A percentile compares a stretch with the other conserved stretches of the same genome.
Evolutionary conservation across 306 rosid species (phyloP).

Genomic region (Adenanthera pavonina): DNA sequence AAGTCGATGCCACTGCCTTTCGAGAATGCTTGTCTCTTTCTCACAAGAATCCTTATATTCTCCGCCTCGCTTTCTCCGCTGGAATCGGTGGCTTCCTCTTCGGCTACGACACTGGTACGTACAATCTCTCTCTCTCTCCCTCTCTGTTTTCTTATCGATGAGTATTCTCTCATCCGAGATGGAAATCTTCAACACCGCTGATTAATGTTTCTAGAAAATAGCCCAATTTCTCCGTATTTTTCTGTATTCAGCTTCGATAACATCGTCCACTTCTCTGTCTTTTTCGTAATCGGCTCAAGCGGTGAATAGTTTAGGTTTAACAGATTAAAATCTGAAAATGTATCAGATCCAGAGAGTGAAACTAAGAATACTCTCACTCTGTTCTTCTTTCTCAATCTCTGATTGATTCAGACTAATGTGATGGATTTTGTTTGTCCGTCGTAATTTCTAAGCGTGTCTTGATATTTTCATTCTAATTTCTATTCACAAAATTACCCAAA

Average conservation of each 20-base stretch:
- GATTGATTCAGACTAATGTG: not conserved
- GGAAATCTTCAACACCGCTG: not conserved
- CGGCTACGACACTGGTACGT: slow-evolving; percentile 66
- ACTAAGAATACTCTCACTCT: not conserved
- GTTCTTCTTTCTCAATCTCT: not conserved
- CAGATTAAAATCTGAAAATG: not conserved
- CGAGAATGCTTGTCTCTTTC: slow-evolving; percentile 69
- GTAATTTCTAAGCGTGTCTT: too few species aligned
- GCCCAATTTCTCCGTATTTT: not conserved
- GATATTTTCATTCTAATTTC: not conserved
- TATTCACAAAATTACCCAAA: not conserved
- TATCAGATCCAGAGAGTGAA: not conserved
- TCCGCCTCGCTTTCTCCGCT: slow-evolving; percentile 73
- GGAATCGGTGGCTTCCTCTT: slow-evolving; percentile 77
- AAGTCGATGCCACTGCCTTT: slow-evolving; percentile 63
- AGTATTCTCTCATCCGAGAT: too few species aligned
- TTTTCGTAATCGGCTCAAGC: not conserved
- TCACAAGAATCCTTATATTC: slow-evolving; percentile 67
- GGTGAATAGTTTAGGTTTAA: not conserved
- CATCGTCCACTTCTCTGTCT: not conserved
- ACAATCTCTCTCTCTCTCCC: too few species aligned
- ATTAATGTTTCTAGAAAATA: not conserved
- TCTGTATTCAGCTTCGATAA: too few species aligned
- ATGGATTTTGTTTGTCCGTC: not conserved
- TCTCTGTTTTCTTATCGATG: too few species aligned